These are phyloP conservation scores for Kingdonia uniflora DNA, from an alignment of 164 flowering plant species.

Conservation along the genomic window DNA sequence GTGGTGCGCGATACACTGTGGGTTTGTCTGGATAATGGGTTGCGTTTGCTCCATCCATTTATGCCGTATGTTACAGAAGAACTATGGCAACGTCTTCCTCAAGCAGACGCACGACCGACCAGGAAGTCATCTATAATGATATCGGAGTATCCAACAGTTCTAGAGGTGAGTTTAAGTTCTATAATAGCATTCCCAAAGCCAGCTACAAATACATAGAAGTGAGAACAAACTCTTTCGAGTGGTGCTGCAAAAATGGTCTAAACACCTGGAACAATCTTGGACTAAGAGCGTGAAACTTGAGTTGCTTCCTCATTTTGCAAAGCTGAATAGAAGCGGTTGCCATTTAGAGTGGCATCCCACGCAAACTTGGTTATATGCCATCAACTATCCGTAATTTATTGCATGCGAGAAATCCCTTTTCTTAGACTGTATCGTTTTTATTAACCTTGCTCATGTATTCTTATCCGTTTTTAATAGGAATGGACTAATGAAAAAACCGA, in stretches of 20 bases:
- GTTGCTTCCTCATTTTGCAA: neutral
- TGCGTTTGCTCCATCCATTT: slow-evolving; percentile 92
- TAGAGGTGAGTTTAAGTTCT: slow-evolving; percentile 39
- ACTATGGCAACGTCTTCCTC: slow-evolving; percentile 96
- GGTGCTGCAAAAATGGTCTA: neutral
- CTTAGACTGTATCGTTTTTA: neutral
- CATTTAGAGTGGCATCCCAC: too few relatives aligned
- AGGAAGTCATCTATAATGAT: slow-evolving; percentile 68
- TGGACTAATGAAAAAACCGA: slow-evolving; percentile 78
- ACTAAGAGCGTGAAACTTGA: neutral
- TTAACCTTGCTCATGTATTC: neutral
- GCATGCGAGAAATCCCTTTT: neutral
- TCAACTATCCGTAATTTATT: neutral
- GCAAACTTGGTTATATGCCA: neutral
- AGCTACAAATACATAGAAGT: neutral
- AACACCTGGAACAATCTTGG: neutral
- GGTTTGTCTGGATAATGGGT: slow-evolving; percentile 85
- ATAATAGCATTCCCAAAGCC: neutral
- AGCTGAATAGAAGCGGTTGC: neutral
- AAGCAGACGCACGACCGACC: slow-evolving; percentile 14
- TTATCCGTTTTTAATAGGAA: slow-evolving; percentile 30
- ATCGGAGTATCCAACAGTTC: slow-evolving; percentile 63
- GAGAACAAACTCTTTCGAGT: too few relatives aligned
- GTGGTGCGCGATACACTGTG: slow-evolving; percentile 65
- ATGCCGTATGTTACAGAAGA: slow-evolving; percentile 99